Conservation (phyloP, 495 filamentous ascomycete species). For the Astrocystis sublimbata region DNA sequence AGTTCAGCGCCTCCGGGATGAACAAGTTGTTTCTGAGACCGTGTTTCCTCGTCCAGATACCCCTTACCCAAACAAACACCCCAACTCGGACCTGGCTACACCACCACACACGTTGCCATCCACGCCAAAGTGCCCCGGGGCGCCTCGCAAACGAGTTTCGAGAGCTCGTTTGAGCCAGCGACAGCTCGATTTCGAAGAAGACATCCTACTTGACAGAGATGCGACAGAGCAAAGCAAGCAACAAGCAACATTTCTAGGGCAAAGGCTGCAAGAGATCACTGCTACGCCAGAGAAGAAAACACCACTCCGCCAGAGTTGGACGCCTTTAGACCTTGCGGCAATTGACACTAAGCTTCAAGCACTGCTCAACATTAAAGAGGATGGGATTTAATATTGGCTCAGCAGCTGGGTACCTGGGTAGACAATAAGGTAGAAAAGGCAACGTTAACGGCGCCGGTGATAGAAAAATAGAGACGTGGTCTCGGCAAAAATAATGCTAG, state of each 20-base stretch:
- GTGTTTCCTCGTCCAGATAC: neutral
- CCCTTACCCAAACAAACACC: neutral
- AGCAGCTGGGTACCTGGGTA: neutral
- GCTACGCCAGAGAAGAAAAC: neutral
- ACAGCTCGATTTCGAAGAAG: neutral
- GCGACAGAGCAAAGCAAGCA: neutral
- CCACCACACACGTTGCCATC: neutral
- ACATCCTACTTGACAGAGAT: constrained; percentile 1
- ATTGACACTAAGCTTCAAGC: neutral
- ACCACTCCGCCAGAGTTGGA: neutral
- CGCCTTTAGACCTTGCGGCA: neutral
- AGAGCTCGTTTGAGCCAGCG: neutral
- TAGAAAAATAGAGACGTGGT: no score
- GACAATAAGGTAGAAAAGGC: neutral
- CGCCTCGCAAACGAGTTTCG: neutral
- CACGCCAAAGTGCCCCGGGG: constrained; percentile 1
- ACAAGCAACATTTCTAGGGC: no score
- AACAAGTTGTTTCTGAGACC: neutral
- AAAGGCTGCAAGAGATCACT: neutral
- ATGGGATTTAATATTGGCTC: neutral
- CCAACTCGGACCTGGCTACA: neutral
- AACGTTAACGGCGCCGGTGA: no score
- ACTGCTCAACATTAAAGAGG: neutral
- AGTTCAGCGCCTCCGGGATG: neutral
- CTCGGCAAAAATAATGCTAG: no score